A percentile compares a stretch with the other conserved stretches of the same genome.
These are phyloP conservation scores for Lactarius vividus DNA, from an alignment of 768 basidiomycete species.

Conservation along the genomic window DNA sequence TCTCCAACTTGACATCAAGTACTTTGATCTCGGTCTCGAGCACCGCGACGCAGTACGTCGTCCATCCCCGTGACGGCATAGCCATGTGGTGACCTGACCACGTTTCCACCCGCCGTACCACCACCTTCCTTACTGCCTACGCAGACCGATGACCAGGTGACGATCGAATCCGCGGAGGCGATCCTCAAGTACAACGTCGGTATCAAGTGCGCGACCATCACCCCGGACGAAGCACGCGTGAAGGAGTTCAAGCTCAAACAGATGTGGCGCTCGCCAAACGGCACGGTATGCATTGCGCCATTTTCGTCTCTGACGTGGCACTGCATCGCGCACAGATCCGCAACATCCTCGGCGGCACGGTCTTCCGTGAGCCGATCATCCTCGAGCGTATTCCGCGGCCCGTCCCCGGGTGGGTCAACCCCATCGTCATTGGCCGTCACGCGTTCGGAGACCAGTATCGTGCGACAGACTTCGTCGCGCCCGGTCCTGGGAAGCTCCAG, in stretches of 20 bases:
- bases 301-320: conserved; percentile 15
- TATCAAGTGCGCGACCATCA: conserved; percentile 99
- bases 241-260: conserved; percentile 97
- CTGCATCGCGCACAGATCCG: conserved; percentile 58
- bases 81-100: neutral
- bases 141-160: conserved; percentile 92
- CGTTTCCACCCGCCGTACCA: neutral
- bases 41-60: conserved; percentile 75
- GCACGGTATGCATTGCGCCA: conserved; percentile 57
- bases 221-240: conserved; percentile 94
- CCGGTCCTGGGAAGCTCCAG: conserved; percentile 91
- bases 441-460: conserved; percentile 99
- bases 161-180: conserved; percentile 90
- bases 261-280: conserved; percentile 99
- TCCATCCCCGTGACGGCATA: neutral
- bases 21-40: conserved; percentile 96
- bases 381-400: conserved; percentile 87
- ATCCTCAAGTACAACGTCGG: conserved; percentile 94
- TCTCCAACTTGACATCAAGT: conserved; percentile 94
- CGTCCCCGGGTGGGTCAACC: conserved; percentile 95
- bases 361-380: conserved; percentile 98
- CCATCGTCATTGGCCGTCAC: conserved; percentile 95
- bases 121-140: neutral
- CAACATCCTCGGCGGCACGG: conserved; percentile 97
- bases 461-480: conserved; percentile 88